A percentile compares a stretch with the other conserved stretches of the same genome.
phyloP scores from a whole-genome alignment of 768 basidiomycete species.

The Erythrobasidium yunnanense region DNA sequence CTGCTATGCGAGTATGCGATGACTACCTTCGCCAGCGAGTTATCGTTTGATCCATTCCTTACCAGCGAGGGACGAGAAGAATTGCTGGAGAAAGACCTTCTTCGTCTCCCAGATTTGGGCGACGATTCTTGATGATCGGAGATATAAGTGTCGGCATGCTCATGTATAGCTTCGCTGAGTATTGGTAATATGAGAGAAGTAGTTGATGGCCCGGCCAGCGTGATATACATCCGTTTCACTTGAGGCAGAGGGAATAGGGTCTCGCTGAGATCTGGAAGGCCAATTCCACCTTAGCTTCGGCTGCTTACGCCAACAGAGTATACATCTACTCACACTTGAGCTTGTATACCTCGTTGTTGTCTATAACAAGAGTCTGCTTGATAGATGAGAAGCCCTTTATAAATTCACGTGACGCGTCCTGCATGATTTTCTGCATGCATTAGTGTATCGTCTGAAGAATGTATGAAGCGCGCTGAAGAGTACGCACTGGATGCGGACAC shows the following conservation, averaged over 20 bases:
- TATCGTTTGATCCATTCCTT: neutral
- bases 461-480: no score
- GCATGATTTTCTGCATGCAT: no score
- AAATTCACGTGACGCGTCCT: slow-evolving; percentile 15
- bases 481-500: no score
- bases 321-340: no score
- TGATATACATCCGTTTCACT: slow-evolving; percentile 10
- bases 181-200: neutral
- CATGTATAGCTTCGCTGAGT: slow-evolving; percentile 11
- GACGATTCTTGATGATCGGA: no score
- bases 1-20: neutral
- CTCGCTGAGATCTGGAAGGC: neutral
- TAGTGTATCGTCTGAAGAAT: no score
- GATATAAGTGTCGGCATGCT: no score
- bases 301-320: no score
- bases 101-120: no score
- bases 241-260: slow-evolving; percentile 11
- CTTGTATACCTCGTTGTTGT: neutral
- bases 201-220: neutral
- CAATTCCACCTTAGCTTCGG: no score
- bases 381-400: slow-evolving; percentile 3
- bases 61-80: neutral
- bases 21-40: neutral
- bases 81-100: neutral
- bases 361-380: neutral